Evolutionary conservation across 2,329 filamentous ascomycete genomes (phyloP).

Genomic region (Fusarium ramigenum): DNA sequence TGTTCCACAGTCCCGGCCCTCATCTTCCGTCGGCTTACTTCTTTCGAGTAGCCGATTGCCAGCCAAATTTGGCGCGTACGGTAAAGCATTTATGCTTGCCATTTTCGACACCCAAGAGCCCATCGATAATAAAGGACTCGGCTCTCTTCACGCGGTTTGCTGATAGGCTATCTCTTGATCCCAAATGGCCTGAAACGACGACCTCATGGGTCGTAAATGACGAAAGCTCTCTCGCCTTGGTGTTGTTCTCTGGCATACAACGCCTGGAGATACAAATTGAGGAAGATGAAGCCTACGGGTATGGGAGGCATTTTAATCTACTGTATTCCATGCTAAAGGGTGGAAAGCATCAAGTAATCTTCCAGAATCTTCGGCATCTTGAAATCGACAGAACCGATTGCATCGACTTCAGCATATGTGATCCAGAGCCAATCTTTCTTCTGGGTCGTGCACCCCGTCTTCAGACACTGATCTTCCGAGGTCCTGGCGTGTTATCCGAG

Average conservation of each 20-base stretch:
- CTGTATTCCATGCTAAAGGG: rapidly evolving
- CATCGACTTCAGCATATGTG: not conserved
- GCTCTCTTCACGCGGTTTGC: not conserved
- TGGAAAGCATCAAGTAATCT: rapidly evolving
- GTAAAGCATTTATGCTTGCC: not conserved
- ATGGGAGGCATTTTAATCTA: not conserved
- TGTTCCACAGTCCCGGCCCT: not conserved
- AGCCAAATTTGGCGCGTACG: not conserved
- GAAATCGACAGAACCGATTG: not conserved
- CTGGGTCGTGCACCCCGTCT: not conserved
- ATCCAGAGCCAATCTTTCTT: not conserved
- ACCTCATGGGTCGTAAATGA: rapidly evolving
- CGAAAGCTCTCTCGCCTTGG: not conserved
- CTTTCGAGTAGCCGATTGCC: rapidly evolving
- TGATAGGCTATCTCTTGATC: not conserved
- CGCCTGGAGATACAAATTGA: not conserved
- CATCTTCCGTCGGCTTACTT: not conserved
- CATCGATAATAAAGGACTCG: rapidly evolving
- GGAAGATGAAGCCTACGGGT: rapidly evolving
- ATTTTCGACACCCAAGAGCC: rapidly evolving
- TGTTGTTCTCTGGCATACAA: not conserved
- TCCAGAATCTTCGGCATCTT: not conserved
- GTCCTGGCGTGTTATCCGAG: too few species aligned
- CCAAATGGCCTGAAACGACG: rapidly evolving
- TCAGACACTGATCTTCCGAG: not conserved